Conservation (phyloP, 495 filamentous ascomycete species). For the Achaetomiella virescens region DNA sequence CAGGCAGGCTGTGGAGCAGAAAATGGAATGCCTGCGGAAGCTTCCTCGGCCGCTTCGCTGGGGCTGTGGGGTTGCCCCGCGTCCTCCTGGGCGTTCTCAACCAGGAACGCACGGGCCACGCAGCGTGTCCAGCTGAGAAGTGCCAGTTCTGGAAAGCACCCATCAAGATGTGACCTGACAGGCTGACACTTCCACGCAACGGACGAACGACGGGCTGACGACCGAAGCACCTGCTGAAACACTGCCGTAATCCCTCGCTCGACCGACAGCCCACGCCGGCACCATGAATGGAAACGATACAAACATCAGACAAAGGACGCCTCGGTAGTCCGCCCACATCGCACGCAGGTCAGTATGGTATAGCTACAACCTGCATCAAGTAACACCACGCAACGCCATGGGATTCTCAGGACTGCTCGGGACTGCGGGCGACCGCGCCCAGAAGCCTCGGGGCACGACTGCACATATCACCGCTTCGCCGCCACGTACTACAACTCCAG, state of each 20-base stretch:
- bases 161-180: too few species aligned
- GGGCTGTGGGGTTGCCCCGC: neutral
- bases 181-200: too few species aligned
- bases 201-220: too few species aligned
- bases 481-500: neutral
- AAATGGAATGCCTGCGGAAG: neutral
- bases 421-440: slow-evolving; percentile 14
- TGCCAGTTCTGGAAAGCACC: too few species aligned
- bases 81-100: too few species aligned
- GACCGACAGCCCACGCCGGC: neutral
- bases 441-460: slow-evolving; percentile 13
- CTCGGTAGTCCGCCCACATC: neutral
- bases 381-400: slow-evolving; percentile 17
- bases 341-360: neutral
- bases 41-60: neutral
- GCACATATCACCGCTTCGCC: slow-evolving; percentile 7
- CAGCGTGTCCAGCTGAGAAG: too few species aligned
- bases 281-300: neutral
- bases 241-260: neutral
- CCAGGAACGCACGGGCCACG: too few species aligned
- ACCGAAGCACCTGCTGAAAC: neutral
- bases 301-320: neutral
- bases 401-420: slow-evolving; percentile 22
- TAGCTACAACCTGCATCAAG: neutral
- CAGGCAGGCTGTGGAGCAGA: neutral